Percentiles rank a stretch among this genome's conserved stretches.
These are phyloP conservation scores for Eragrostis curvula DNA, from an alignment of 176 grass and related monocot genomes.

Conservation along the genomic window DNA sequence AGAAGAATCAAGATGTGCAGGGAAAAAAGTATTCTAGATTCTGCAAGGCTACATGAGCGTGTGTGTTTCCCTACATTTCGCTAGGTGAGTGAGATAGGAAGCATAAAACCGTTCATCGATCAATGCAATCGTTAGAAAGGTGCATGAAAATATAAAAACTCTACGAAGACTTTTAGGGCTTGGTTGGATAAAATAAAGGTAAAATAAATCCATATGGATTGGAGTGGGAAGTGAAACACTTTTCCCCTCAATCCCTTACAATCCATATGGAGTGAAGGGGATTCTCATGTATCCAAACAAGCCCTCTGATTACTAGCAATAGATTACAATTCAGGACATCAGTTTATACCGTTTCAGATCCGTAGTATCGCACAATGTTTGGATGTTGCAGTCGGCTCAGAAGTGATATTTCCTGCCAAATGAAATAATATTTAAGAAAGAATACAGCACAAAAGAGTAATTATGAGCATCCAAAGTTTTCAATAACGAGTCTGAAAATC, in stretches of 20 bases:
- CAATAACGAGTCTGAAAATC: constrained; percentile 6
- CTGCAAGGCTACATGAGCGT: neutral
- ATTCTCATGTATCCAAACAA: neutral
- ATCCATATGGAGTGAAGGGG: neutral
- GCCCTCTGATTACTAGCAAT: neutral
- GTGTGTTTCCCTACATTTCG: neutral
- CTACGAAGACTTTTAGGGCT: neutral
- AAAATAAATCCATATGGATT: neutral
- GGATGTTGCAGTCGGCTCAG: constrained; percentile 89
- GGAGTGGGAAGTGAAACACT: neutral
- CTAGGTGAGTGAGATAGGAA: constrained; percentile 19
- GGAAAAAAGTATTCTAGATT: constrained; percentile 17
- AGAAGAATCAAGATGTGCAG: constrained; percentile 32
- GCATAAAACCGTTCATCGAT: constrained; percentile 23
- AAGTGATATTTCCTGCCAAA: constrained; percentile 95
- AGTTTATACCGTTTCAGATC: constrained; percentile 89
- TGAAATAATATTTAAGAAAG: constrained; percentile 38
- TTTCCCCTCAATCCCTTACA: neutral
- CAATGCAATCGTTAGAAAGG: constrained; percentile 4
- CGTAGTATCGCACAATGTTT: constrained; percentile 97
- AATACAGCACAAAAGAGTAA: constrained; percentile 2
- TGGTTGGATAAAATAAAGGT: neutral
- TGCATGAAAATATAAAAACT: constrained; percentile 12
- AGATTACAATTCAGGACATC: constrained; percentile 31
- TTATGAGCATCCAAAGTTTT: constrained; percentile 10